Base-by-base conservation (phyloP, 2,329 filamentous ascomycete genomes). In the Cercospora berteroae region DNA sequence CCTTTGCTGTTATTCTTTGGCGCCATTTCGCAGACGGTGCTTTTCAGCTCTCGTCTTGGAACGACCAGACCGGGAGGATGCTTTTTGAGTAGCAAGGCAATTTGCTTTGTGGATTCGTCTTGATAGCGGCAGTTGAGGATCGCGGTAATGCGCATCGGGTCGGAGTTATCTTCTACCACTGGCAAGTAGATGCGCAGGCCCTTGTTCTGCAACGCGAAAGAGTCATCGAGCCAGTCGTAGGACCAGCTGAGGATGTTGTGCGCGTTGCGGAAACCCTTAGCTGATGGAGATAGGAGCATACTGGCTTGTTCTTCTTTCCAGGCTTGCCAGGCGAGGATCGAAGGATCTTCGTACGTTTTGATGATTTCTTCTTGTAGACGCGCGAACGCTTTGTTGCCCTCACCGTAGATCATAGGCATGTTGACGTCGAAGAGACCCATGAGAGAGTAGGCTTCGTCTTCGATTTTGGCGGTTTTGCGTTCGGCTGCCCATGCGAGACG, bases 351-450 rank as follows among this genome's bases (percentile, higher is more conserved):
- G 25, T 71, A 71, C 20, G 57, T 67, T 31, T 66, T 69, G 44
- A 75, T 73, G 52, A 74, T 73, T 60, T 73, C 73, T 60, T 75
- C 72, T 69, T 75, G 73, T 2, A 75, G 67, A n/a, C 73, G 65
- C 2, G 65, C 64, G 44, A 74, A 75, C 1, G 73, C 73, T 56
- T 71, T 73, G 10, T 61, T 44, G 9, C 73, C 73, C 58, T 74
- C 72, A 10, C 72, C 72, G 44, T 74, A 73, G 4, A 73, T 69
- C 67, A 74, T 68, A 3, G 72, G 71, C 71, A 74, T 72, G 33
- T 72, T 74, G 48, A 74, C 71, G 57, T 72, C 70, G 57, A 74
- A 74, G 12, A 74, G 33, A 12, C 72, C 72, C 71, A 74, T 74
- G 3, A 73, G 67, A 12, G 67, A 69, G 39, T 74, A 74, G 3